Evolutionary conservation across 2,329 filamentous ascomycete species (phyloP).

Genomic region (Sclerotinia trifoliorum): DNA sequence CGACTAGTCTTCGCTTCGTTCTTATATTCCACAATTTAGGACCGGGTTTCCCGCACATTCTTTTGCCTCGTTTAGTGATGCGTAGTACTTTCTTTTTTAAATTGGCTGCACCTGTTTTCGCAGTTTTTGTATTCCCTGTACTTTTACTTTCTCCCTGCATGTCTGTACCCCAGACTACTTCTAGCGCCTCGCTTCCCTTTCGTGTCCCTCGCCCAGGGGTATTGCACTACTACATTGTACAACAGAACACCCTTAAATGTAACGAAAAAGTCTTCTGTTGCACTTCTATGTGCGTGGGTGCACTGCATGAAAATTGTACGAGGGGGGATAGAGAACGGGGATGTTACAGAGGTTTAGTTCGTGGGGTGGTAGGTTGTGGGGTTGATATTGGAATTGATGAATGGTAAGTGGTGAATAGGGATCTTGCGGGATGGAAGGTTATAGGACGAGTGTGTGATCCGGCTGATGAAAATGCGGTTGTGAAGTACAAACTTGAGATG

Average conservation of each 20-base stretch:
- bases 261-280: neutral
- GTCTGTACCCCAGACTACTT: no score
- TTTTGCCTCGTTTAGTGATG: no score
- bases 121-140: no score
- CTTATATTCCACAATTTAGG: neutral
- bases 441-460: neutral
- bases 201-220: no score
- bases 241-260: neutral
- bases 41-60: no score
- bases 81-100: no score
- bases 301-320: neutral
- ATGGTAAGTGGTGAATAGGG: neutral
- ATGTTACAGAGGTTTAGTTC: neutral
- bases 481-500: no score
- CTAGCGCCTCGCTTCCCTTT: no score
- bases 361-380: neutral
- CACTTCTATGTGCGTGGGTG: neutral
- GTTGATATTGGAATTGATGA: neutral
- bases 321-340: neutral
- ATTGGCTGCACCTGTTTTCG: no score
- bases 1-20: neutral
- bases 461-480: no score
- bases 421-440: neutral
- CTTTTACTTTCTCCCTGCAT: no score
- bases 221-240: neutral